Percentiles rank a stretch among this genome's conserved stretches.
These are phyloP conservation scores for Elaphomyces granulatus DNA, from an alignment of 495 filamentous ascomycete species.

Conservation along the genomic window DNA sequence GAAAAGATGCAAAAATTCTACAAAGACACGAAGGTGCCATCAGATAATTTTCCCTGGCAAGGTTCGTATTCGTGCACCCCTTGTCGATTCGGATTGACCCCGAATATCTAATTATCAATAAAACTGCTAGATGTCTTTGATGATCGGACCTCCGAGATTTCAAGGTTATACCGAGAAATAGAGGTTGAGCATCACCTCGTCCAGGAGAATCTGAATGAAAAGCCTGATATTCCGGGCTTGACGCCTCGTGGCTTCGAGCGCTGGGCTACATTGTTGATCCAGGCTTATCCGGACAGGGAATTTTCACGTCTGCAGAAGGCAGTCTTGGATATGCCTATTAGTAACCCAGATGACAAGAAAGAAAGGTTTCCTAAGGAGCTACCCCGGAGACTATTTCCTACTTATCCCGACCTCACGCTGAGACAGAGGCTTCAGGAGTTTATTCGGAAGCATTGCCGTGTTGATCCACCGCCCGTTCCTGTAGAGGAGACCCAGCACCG, in stretches of 20 bases:
- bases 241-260: constrained; percentile 66
- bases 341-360: constrained; percentile 51
- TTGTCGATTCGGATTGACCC: neutral
- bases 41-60: constrained; percentile 55
- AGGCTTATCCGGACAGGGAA: constrained; percentile 66
- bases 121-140: constrained; percentile 35
- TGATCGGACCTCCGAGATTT: constrained; percentile 42
- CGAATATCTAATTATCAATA: too few relatives aligned
- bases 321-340: constrained; percentile 60
- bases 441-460: constrained; percentile 32
- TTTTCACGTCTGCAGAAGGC: constrained; percentile 58
- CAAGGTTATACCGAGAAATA: constrained; percentile 60
- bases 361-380: constrained; percentile 73
- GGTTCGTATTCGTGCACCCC: constrained; percentile 21
- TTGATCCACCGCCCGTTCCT: constrained; percentile 32
- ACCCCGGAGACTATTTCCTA: constrained; percentile 57
- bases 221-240: constrained; percentile 59
- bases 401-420: constrained; percentile 20
- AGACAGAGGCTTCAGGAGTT: constrained; percentile 30
- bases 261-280: constrained; percentile 64
- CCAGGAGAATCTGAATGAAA: constrained; percentile 41
- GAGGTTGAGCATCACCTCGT: constrained; percentile 71
- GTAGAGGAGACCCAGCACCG: constrained; percentile 22
- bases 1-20: constrained; percentile 73
- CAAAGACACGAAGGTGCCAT: constrained; percentile 41